Percentiles rank a stretch among this genome's conserved stretches.
Evolutionary conservation across 2,329 filamentous ascomycete species (phyloP).

Genomic region (Arthrinium puccinioides): DNA sequence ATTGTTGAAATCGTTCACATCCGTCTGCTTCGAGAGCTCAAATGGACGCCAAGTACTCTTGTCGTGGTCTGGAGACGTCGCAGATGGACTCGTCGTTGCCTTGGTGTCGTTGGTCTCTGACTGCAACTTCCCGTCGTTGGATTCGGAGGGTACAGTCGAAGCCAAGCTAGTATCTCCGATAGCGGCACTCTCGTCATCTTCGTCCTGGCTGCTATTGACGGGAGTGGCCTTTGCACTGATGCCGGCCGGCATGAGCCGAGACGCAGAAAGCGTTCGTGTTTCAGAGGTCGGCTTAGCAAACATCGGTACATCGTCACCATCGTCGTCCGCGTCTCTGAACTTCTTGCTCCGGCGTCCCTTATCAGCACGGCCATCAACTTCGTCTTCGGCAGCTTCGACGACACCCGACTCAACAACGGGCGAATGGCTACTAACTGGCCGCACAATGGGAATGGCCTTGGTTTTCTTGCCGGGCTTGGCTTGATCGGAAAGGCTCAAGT

Average conservation of each 20-base stretch:
- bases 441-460: conserved; percentile 78
- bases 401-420: conserved; percentile 15
- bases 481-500: conserved; percentile 53
- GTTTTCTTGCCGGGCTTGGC: conserved; percentile 62
- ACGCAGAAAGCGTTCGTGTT: conserved; percentile 9
- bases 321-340: conserved; percentile 54
- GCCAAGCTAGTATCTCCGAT: conserved; percentile 44
- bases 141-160: conserved; percentile 45
- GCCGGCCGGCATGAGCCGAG: conserved; percentile 7
- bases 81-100: conserved; percentile 44
- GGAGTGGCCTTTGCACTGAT: background rate
- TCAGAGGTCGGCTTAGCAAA: conserved; percentile 55
- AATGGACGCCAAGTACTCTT: conserved; percentile 51
- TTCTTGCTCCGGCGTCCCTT: conserved; percentile 66
- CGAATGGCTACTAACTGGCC: conserved; percentile 47
- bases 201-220: conserved; percentile 26
- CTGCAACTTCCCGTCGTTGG: conserved; percentile 37
- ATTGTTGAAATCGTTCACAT: conserved; percentile 43
- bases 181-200: conserved; percentile 35
- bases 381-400: conserved; percentile 29
- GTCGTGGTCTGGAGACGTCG: conserved; percentile 42
- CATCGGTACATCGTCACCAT: conserved; percentile 65
- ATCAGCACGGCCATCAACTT: conserved; percentile 54
- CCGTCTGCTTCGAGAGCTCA: conserved; percentile 46
- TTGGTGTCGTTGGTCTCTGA: conserved; percentile 29